Evolutionary conservation across 2,329 filamentous ascomycete species (phyloP).

Genomic region (Fusarium aywerte): DNA sequence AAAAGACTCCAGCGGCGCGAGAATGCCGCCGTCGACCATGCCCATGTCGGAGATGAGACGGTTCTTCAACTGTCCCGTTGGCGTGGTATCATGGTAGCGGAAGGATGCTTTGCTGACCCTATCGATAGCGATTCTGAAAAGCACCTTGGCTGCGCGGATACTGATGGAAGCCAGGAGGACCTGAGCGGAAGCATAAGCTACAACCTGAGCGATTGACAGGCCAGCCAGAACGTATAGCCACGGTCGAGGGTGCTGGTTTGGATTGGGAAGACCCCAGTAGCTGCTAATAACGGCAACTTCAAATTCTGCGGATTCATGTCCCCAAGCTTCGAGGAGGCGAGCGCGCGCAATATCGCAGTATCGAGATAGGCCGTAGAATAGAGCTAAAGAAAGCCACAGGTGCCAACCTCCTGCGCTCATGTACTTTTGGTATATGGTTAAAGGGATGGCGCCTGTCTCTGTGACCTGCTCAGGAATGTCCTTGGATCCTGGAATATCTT

Average conservation of each 20-base stretch:
- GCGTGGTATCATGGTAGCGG: constrained; percentile 90
- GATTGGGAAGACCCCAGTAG: constrained; percentile 64
- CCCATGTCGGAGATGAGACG: constrained; percentile 90
- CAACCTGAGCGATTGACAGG: constrained; percentile 70
- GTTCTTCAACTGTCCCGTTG: constrained; percentile 91
- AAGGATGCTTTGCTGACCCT: constrained; percentile 84
- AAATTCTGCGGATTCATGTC: constrained; percentile 63
- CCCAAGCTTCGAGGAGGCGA: constrained; percentile 90
- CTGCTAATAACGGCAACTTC: constrained; percentile 8
- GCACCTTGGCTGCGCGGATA: constrained; percentile 77
- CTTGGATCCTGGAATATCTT: constrained; percentile 30
- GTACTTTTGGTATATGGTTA: constrained; percentile 84
- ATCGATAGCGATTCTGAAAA: constrained; percentile 79
- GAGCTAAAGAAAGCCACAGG: constrained; percentile 76
- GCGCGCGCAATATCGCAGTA: constrained; percentile 72
- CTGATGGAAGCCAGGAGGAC: constrained; percentile 79
- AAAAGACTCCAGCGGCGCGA: constrained; percentile 75
- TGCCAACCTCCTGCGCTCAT: constrained; percentile 80
- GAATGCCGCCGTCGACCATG: constrained; percentile 88
- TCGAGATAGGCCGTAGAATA: constrained; percentile 72
- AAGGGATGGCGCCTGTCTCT: constrained; percentile 75
- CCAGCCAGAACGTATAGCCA: constrained; percentile 79
- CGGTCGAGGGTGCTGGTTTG: constrained; percentile 72
- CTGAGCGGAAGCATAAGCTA: constrained; percentile 70
- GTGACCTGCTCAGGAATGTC: constrained; percentile 50